Evolutionary conservation across 2,329 filamentous ascomycete species (phyloP).

Genomic region (Metarhizium guizhouense): DNA sequence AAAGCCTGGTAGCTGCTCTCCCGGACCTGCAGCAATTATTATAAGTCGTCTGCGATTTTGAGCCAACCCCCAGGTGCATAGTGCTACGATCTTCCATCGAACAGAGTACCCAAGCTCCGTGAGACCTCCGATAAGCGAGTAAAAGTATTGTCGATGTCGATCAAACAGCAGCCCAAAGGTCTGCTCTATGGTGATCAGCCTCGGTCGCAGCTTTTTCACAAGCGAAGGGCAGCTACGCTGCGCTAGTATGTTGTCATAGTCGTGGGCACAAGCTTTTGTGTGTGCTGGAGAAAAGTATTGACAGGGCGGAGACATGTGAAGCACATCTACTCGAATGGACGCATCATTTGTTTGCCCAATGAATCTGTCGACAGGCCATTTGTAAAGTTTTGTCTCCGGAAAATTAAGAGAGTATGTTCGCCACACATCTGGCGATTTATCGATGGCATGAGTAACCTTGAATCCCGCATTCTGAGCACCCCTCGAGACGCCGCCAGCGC

Average conservation of each 20-base stretch:
- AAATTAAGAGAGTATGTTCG: slow-evolving; percentile 53
- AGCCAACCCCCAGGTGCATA: slow-evolving; percentile 41
- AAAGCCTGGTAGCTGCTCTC: slow-evolving; percentile 59
- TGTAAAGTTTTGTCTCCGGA: slow-evolving; percentile 35
- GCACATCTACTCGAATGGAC: slow-evolving; percentile 48
- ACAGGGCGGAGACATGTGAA: slow-evolving; percentile 71
- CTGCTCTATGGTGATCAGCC: slow-evolving; percentile 71
- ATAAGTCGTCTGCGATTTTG: slow-evolving; percentile 43
- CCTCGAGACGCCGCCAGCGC: slow-evolving; percentile 61
- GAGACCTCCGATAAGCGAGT: slow-evolving; percentile 53
- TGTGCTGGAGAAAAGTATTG: slow-evolving; percentile 68
- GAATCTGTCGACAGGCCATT: slow-evolving; percentile 40
- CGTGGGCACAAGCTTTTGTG: slow-evolving; percentile 56
- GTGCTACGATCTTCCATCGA: slow-evolving; percentile 53
- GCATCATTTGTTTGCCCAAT: slow-evolving; percentile 21
- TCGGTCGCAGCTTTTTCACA: slow-evolving; percentile 49
- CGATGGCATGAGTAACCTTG: slow-evolving; percentile 52
- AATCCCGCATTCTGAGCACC: slow-evolving; percentile 54
- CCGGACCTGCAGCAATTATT: slow-evolving; percentile 54
- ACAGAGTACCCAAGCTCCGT: slow-evolving; percentile 59
- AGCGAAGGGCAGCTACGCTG: slow-evolving; percentile 46
- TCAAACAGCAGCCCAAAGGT: slow-evolving; percentile 57
- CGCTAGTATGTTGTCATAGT: slow-evolving; percentile 59
- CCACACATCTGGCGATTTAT: slow-evolving; percentile 49
- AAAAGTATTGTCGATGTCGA: slow-evolving; percentile 46